Conservation (phyloP, 1,139 yeast genomes). For the Yamadazyma dendronema region DNA sequence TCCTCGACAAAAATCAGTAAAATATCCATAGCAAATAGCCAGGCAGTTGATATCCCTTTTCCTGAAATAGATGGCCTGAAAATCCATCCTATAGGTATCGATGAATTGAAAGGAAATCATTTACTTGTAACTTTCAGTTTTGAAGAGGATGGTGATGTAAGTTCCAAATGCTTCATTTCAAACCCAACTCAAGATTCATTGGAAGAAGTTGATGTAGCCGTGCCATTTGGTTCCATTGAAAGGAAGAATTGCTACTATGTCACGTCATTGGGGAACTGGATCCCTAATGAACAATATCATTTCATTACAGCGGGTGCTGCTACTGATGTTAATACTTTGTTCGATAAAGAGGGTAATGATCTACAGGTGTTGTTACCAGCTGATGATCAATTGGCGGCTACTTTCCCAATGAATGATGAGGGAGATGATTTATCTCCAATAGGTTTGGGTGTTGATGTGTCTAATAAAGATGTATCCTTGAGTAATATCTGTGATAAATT, state of each 20-base stretch:
- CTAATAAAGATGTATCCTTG: conserved; percentile 38
- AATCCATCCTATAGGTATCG: conserved; percentile 2
- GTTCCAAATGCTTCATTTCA: conserved; percentile 10
- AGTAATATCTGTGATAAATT: conserved; percentile 56
- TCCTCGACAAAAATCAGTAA: conserved; percentile 1
- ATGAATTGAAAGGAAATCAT: conserved; percentile 1
- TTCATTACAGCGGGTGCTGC: conserved; percentile 62
- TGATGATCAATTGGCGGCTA: conserved; percentile 71
- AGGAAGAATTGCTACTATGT: conserved; percentile 52
- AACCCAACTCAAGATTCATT: conserved; percentile 3
- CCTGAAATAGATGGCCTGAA: conserved; percentile 9
- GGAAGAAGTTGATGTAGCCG: conserved; percentile 50
- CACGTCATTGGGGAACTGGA: conserved; percentile 44
- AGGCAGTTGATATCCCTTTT: neutral
- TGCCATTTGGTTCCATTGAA: conserved; percentile 55
- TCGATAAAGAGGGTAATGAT: conserved; percentile 21
- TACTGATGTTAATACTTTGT: conserved; percentile 51
- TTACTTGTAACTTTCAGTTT: conserved; percentile 17
- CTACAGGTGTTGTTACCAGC: conserved; percentile 35
- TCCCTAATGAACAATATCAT: conserved; percentile 23
- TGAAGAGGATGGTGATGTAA: conserved; percentile 11
- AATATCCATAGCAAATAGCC: neutral
- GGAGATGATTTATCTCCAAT: conserved; percentile 69
- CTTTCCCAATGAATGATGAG: conserved; percentile 65
- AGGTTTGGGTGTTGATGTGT: conserved; percentile 64